Percentiles rank a stretch among this genome's conserved stretches.
phyloP scores from a whole-genome alignment of 2,329 filamentous ascomycete species.

The Aureobasidium leucospermi region DNA sequence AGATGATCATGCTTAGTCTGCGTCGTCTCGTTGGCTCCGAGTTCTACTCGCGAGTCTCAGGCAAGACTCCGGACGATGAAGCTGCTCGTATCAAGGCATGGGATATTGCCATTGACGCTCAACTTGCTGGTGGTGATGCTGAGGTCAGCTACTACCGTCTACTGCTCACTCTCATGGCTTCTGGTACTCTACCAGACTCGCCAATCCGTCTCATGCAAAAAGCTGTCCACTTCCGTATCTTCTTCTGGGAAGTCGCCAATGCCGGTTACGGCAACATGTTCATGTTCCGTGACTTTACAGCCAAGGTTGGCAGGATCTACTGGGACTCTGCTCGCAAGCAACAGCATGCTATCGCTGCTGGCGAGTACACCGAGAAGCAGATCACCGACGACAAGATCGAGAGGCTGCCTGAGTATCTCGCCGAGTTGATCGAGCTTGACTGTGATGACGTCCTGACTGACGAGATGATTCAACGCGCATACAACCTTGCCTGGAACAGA shows the following conservation, averaged over 20 bases:
- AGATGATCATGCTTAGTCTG: slow-evolving; percentile 73
- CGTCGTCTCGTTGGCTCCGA: slow-evolving; percentile 70
- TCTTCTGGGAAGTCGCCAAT: slow-evolving; percentile 71
- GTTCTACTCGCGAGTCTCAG: slow-evolving; percentile 70
- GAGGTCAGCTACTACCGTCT: slow-evolving; percentile 85
- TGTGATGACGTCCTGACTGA: slow-evolving; percentile 76
- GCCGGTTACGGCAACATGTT: slow-evolving; percentile 57
- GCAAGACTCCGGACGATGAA: slow-evolving; percentile 77
- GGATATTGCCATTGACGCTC: slow-evolving; percentile 87
- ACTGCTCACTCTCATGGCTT: slow-evolving; percentile 78
- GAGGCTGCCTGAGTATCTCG: slow-evolving; percentile 67
- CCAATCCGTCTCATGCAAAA: slow-evolving; percentile 83
- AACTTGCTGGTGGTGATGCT: slow-evolving; percentile 81
- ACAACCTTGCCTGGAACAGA: slow-evolving; percentile 83
- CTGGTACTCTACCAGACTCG: slow-evolving; percentile 76
- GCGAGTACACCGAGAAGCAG: slow-evolving; percentile 18
- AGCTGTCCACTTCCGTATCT: slow-evolving; percentile 80
- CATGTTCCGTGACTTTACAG: slow-evolving; percentile 61
- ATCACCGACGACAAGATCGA: slow-evolving; percentile 48
- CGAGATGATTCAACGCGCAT: slow-evolving; percentile 72
- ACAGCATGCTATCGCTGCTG: slow-evolving; percentile 33
- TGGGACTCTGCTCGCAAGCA: slow-evolving; percentile 76
- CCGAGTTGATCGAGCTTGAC: slow-evolving; percentile 66
- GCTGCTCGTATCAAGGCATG: slow-evolving; percentile 81
- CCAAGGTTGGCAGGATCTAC: slow-evolving; percentile 63